phyloP scores from a whole-genome alignment of 768 basidiomycete genomes.

The Tricholoma terreum region DNA sequence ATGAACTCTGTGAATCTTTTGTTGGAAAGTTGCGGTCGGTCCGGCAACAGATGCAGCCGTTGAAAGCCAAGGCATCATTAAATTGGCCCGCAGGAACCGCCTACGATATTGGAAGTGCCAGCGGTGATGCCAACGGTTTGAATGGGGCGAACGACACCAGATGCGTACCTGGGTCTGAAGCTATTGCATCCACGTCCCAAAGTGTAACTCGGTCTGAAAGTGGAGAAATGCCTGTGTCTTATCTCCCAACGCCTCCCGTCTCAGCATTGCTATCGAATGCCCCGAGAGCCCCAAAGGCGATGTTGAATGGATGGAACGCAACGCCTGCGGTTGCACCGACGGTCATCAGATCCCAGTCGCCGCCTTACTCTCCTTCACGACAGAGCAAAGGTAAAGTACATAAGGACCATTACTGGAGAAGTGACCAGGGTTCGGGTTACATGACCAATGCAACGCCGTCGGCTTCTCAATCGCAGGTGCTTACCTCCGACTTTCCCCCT shows the following conservation, averaged over 20 bases:
- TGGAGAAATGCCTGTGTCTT: not conserved
- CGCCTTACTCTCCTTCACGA: not conserved
- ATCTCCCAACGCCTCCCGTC: conserved; percentile 1
- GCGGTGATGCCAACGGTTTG: not conserved
- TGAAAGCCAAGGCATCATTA: not conserved
- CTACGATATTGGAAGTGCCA: not conserved
- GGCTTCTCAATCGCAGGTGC: not conserved
- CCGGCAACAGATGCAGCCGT: conserved; percentile 7
- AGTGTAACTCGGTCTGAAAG: not conserved
- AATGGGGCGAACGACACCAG: not conserved
- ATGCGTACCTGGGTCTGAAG: not conserved
- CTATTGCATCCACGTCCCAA: not conserved
- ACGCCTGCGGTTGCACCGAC: not conserved
- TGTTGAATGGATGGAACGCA: conserved; percentile 7
- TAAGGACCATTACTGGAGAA: not conserved
- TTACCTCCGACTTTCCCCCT: not conserved
- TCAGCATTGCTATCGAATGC: conserved; percentile 3
- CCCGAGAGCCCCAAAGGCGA: conserved; percentile 19
- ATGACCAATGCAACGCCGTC: not conserved
- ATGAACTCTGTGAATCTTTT: conserved; percentile 23
- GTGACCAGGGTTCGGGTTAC: not conserved
- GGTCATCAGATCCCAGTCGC: not conserved
- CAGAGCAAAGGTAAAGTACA: not conserved
- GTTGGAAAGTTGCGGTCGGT: conserved; percentile 15
- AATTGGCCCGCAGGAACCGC: not conserved